Conservation (phyloP, 495 filamentous ascomycete species). For the Aspergillus hancockii region DNA sequence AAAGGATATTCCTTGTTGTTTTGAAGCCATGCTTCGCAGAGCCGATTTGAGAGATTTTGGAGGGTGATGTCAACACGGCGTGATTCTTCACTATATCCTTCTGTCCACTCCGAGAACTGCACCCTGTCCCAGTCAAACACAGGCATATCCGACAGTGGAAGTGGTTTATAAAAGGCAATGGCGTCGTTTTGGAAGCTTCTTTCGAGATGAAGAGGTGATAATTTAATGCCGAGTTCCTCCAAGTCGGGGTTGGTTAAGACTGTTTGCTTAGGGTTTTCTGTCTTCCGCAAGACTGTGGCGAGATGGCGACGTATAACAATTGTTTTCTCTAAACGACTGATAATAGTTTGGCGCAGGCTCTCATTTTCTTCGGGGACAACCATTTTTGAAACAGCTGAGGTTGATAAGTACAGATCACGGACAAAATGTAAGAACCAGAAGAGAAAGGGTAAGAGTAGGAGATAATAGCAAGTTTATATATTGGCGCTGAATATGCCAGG, state of each 20-base stretch:
- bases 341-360: too few relatives aligned
- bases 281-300: not conserved
- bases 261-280: not conserved
- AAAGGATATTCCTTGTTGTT: not conserved
- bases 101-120: not conserved
- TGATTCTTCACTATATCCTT: slow-evolving; percentile 1
- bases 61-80: slow-evolving; percentile 1
- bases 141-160: slow-evolving; percentile 2
- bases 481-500: too few relatives aligned
- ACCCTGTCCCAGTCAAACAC: slow-evolving; percentile 6
- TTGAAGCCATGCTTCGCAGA: not conserved
- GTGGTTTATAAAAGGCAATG: not conserved
- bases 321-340: not conserved
- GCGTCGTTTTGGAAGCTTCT: not conserved
- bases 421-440: too few relatives aligned
- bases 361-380: too few relatives aligned
- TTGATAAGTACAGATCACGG: too few relatives aligned
- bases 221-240: not conserved
- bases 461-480: too few relatives aligned
- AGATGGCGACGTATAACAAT: slow-evolving; percentile 1
- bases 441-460: too few relatives aligned
- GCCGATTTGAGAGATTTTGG: not conserved
- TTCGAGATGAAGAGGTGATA: slow-evolving; percentile 7
- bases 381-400: too few relatives aligned
- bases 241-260: not conserved